Base-by-base conservation (phyloP, 1,284 basidiomycete genomes). In the Sanghuangporus sanghuang region DNA sequence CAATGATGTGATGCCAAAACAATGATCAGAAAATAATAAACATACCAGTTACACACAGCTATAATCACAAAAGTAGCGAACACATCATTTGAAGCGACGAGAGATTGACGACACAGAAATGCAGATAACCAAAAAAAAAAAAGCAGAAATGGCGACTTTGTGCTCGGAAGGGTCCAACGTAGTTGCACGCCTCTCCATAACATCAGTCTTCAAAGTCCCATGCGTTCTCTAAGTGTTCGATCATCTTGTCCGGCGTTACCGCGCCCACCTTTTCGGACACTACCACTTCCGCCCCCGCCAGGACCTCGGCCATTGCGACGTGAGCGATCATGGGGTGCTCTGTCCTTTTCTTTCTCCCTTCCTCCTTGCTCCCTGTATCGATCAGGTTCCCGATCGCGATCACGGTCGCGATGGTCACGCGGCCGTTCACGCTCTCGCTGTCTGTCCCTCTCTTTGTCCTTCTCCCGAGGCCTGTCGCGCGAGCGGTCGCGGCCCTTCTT, bases 151-250 rank as follows among this genome's bases (percentile, higher is more conserved):
- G 50, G 7, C 6, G 50, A 9, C 14, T 27, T 52, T 35, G 32
- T 23, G 27, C 21, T n/a, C 14, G 50, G 12, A 23, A 23, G 5
- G 23, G 4, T 12, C n/a, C 18, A n/a, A 38, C 32, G 14, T 21
- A 36, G 16, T 49, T 54, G 27, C 49, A 7, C 21, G 21, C n/a
- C 12, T 9, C 49, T 11, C 8, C 7, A 23, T 32, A 23, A n/a
- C 12, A 7, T n/a, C 23, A 27, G 11, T 53, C 40, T 54, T 82
- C 75, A 87, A 49, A 89, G 78, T 74, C 87, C 89, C 85, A 91
- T 82, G 70, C 88, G 78, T 75, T 90, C 86, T 73, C 86, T 86
- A 79, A 91, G 85, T 79, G 88, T 89, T 84, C 89, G 88, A 79
- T 88, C 87, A 35, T 68, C 69, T 59, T 67, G 67, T 66, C 68